Evolutionary conservation across 2,329 filamentous ascomycete genomes (phyloP), one percentile per base, ranked within the genome.

Genomic region (Exophiala lecanii-corni): DNA sequence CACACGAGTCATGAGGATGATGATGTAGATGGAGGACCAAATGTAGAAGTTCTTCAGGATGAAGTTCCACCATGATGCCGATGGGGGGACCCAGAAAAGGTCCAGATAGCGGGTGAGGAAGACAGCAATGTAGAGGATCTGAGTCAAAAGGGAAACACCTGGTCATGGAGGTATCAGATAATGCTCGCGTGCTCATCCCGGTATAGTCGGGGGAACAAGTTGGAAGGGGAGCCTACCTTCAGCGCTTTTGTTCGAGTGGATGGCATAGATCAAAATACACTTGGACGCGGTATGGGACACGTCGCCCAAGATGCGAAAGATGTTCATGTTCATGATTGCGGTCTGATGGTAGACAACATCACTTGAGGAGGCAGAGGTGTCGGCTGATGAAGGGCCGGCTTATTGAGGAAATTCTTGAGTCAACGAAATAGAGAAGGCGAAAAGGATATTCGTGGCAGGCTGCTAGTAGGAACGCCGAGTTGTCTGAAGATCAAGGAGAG

Each of bases 1-100:
- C 16, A 89, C 71, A 67, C 82, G 84, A 64, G 88, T 84, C 89
- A 97, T 96, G 51, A 94, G 67, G 43, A 77, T 83, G 50, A 96
- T 78, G 57, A 89, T 92, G 65, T 95, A 96, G 50, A 89, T 75
- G 1, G 86, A 91, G 3, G 85, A 86, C 3, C 78, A 59, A 48
- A 94, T 84, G 67, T 95, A 97, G 67, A 94, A 87, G 49, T 92
- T 74, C 73, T 96, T 96, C 65, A 96, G 84, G 47, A 84, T 71
- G 54, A 83, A 77, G 66, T 92, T 91, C 79, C 85, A 92, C 43
- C 60, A 56, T 49, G 62, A 64, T 41, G 51, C 36, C 47, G 56
- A 59, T n/a, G 61, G 59, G 4, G 47, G 45, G 5, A 55, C 56
- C 49, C 60, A 62, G 62, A 94, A 87, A 53, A 96, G 71, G 62